A percentile compares a stretch with the other conserved stretches of the same genome.
Conservation (phyloP, 768 basidiomycete genomes). For the Phylloporus sp. region DNA sequence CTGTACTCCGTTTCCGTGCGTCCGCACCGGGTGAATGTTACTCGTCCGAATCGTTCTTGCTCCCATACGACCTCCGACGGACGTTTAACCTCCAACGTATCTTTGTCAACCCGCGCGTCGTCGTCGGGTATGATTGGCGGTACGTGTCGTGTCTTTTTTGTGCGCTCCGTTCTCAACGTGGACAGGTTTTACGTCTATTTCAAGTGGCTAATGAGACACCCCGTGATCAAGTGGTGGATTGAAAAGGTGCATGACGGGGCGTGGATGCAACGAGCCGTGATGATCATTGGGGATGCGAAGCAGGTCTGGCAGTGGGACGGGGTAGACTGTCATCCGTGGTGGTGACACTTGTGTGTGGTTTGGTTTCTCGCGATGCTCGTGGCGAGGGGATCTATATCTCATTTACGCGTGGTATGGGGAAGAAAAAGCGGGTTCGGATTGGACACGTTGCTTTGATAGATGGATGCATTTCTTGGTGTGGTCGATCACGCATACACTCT, state of each 20-base stretch:
- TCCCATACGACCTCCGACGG: conserved; percentile 41
- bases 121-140: conserved; percentile 36
- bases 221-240: conserved; percentile 39
- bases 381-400: no score
- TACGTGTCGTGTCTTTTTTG: not conserved
- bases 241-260: conserved; percentile 33
- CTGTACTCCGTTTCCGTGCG: conserved; percentile 14
- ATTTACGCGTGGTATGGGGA: no score
- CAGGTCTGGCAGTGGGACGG: conserved; percentile 21
- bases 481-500: no score
- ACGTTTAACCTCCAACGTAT: conserved; percentile 35
- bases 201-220: conserved; percentile 37
- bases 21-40: conserved; percentile 16
- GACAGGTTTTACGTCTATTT: conserved; percentile 29
- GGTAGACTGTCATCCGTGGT: conserved; percentile 21
- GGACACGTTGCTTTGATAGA: no score
- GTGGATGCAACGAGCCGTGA: conserved; percentile 33
- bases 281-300: conserved; percentile 34
- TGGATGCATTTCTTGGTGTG: no score
- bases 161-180: not conserved
- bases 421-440: no score
- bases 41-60: conserved; percentile 36
- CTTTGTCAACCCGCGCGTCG: conserved; percentile 36
- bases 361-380: no score
- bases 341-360: no score